phyloP scores from a whole-genome alignment of 768 basidiomycete genomes.

The Udeniomyces megalosporus region DNA sequence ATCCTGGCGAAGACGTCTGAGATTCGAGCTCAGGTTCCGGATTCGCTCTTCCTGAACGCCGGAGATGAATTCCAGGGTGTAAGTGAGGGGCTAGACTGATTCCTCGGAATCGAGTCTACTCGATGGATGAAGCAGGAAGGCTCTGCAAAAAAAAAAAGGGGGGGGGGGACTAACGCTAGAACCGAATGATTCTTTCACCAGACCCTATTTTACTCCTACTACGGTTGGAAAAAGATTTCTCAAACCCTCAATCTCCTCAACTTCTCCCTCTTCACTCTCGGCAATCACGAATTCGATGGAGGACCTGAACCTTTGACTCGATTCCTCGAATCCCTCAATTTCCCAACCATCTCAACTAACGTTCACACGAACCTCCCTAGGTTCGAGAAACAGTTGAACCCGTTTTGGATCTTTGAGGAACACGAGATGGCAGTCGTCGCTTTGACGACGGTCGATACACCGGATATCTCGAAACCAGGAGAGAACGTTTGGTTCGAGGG shows the following conservation, averaged over 20 bases:
- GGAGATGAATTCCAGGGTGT: conserved; percentile 36
- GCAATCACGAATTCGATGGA: conserved; percentile 37
- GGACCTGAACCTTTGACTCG: conserved; percentile 26
- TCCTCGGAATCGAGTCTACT: no score
- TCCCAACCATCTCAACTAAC: conserved; percentile 37
- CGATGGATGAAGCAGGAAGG: no score
- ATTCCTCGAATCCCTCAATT: conserved; percentile 29
- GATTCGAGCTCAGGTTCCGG: conserved; percentile 28
- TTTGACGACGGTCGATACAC: conserved; percentile 34
- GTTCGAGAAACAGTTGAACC: conserved; percentile 28
- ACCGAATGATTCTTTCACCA: no score
- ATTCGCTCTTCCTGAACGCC: conserved; percentile 35
- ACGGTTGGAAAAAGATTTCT: conserved; percentile 35
- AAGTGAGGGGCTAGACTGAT: no score
- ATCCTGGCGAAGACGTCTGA: conserved; percentile 31
- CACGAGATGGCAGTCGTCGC: conserved; percentile 35
- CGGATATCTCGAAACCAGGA: conserved; percentile 31
- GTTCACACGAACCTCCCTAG: conserved; percentile 30
- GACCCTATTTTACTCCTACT: conserved; percentile 36
- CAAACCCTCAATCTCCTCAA: conserved; percentile 34
- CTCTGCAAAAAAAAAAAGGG: no score
- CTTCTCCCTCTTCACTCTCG: conserved; percentile 36
- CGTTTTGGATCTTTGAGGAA: conserved; percentile 33
- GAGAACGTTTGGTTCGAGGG: conserved; percentile 31
- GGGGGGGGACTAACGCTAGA: no score